Base-by-base conservation (phyloP, 192 early-diverging fungal species). In the Linderina pennispora region DNA sequence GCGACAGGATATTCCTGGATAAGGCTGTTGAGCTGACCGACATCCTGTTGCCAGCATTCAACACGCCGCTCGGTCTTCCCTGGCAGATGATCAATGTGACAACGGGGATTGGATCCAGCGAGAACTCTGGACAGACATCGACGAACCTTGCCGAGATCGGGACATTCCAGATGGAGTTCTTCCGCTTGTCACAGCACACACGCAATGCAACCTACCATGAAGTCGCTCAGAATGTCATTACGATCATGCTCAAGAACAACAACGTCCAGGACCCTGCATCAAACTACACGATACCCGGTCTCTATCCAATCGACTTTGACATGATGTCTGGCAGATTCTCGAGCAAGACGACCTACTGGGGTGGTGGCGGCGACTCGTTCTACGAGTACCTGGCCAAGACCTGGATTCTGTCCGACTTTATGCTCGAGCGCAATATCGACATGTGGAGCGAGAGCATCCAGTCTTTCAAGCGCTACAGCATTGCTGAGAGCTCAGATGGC, bases 351-450 rank as follows among this genome's bases (percentile, higher is more conserved):
- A 43, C 77, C 17, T 70, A 54, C 36, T 75, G 94, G 45, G 94
- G 94, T 13, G 83, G 84, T 16, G 79, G 88, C 25, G 92, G 88
- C 23, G 94, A 97, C 42, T 89, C 85, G 32, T 97, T 94, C 58
- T 97, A 95, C 74, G 90, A 97, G 74, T 97, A 97, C 46, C 67
- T 94, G 36, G 74, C 78, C 19, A 97, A 97, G 51, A 89, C 90
- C 40, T 93, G 84, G 52, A 62, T 91, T 8, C 83, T 87, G 39
- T 90, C 90, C 0, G 78, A 61, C 45, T 73, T 60, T 50, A 65
- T 60, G 63, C 53, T 73, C 13, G 49, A 73, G 46, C 62, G 69
- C 50, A 55, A 73, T 42, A 40, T 55, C 20, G 69, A 73, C 32
- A 17, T 73, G 26, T 73, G 69, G 69, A 65, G 50, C 47, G 58